phyloP scores from a whole-genome alignment of 768 basidiomycete species.

The Dentipellis sp. region DNA sequence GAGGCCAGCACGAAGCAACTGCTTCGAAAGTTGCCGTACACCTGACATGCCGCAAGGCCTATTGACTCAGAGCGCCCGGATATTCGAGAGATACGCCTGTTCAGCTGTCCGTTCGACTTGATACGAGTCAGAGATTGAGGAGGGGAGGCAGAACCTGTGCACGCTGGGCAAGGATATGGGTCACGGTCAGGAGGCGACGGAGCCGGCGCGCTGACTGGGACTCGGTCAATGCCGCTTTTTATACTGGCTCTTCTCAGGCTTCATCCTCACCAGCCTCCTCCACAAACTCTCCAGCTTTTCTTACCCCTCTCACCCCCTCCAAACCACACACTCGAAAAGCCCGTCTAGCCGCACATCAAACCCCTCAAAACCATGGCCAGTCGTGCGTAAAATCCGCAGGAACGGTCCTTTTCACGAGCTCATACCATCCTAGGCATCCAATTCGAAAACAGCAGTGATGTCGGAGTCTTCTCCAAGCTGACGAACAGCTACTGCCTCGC shows the following conservation, averaged over 20 bases:
- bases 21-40: no score
- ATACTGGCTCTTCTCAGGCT: not conserved
- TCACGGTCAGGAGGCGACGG: not conserved
- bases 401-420: not conserved
- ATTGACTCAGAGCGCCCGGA: no score
- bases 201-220: not conserved
- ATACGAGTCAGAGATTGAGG: no score
- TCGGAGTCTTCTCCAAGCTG: constrained; percentile 95
- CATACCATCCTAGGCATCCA: constrained; percentile 52
- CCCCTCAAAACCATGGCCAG: constrained; percentile 44
- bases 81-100: no score
- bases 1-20: not conserved
- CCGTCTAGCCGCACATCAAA: not conserved
- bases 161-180: not conserved
- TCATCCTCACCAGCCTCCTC: no score
- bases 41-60: no score
- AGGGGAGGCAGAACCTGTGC: no score
- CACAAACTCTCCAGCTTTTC: not conserved
- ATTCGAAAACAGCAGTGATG: constrained; percentile 91
- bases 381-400: constrained; percentile 33
- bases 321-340: not conserved
- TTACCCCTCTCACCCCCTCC: not conserved
- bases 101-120: no score
- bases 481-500: constrained; percentile 97
- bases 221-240: not conserved